phyloP scores from a whole-genome alignment of 371 early-diverging fungal genomes.

The Rhizopus stolonifer region DNA sequence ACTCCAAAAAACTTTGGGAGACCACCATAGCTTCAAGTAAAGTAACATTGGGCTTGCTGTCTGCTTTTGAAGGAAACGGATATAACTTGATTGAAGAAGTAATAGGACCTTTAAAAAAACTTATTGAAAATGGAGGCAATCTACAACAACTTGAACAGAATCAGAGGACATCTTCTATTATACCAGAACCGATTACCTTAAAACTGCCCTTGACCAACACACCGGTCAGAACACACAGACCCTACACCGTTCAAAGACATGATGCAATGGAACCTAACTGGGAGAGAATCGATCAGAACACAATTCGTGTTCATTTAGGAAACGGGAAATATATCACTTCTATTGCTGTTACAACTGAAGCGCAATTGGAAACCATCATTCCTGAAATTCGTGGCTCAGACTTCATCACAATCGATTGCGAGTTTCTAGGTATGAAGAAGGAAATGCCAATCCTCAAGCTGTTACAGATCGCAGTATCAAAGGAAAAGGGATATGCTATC shows the following conservation, averaged over 20 bases:
- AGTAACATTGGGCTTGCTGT: conserved; percentile 20
- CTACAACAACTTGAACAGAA: too few relatives aligned
- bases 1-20: conserved; percentile 23
- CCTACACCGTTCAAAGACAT: background rate
- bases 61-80: conserved; percentile 20
- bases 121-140: conserved; percentile 20
- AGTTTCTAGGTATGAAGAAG: conserved; percentile 35
- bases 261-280: conserved; percentile 27
- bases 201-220: too few relatives aligned
- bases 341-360: conserved; percentile 27
- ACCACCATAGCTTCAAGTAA: conserved; percentile 21
- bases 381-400: conserved; percentile 8
- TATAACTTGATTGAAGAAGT: conserved; percentile 13
- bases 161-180: too few relatives aligned
- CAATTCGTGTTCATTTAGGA: conserved; percentile 7
- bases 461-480: conserved; percentile 41
- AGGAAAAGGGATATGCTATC: conserved; percentile 39
- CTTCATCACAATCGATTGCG: conserved; percentile 41
- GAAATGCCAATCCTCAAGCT: conserved; percentile 36
- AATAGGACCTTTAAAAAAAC: conserved; percentile 19
- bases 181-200: too few relatives aligned
- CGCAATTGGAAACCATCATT: conserved; percentile 23
- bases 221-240: background rate
- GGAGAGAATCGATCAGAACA: conserved; percentile 13
- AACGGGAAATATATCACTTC: conserved; percentile 8